These are phyloP conservation scores for Leccinum sublutescens DNA, from an alignment of 768 basidiomycete genomes.

Conservation along the genomic window DNA sequence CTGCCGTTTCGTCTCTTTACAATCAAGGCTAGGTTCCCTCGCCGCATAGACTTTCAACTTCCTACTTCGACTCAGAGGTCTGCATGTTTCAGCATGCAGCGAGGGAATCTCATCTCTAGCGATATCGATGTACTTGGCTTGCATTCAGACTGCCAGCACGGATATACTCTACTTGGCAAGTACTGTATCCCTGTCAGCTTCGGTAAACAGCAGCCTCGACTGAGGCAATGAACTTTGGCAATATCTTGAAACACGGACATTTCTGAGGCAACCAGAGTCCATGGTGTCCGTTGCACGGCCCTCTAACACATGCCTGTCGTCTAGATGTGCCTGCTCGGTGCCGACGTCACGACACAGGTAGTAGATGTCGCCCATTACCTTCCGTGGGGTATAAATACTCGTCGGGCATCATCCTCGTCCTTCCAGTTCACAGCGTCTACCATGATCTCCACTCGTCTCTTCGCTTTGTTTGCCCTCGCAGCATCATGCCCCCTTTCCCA, in stretches of 20 bases:
- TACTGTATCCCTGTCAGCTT: not conserved
- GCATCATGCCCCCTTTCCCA: constrained; percentile 9
- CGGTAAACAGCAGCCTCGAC: not conserved
- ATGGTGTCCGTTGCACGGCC: not conserved
- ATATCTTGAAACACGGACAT: not conserved
- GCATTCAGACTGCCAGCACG: not conserved
- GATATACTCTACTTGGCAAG: not conserved
- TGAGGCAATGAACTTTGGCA: not conserved
- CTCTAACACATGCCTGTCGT: not conserved
- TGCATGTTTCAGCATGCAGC: not conserved
- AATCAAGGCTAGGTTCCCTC: not conserved
- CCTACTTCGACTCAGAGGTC: not conserved
- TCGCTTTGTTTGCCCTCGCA: constrained; percentile 11
- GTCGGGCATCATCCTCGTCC: not conserved
- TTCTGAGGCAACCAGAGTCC: not conserved
- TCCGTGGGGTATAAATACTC: constrained; percentile 6
- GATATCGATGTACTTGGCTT: not conserved
- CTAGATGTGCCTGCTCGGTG: not conserved
- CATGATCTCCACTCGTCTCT: constrained; percentile 5
- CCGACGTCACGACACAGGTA: not conserved
- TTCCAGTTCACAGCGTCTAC: not conserved
- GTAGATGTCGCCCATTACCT: not conserved
- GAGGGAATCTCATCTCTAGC: no score
- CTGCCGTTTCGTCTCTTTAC: no score
- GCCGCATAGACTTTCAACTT: not conserved